These are phyloP conservation scores for Phaseolus coccineus DNA, from an alignment of 331 rosid genomes.

Conservation along the genomic window DNA sequence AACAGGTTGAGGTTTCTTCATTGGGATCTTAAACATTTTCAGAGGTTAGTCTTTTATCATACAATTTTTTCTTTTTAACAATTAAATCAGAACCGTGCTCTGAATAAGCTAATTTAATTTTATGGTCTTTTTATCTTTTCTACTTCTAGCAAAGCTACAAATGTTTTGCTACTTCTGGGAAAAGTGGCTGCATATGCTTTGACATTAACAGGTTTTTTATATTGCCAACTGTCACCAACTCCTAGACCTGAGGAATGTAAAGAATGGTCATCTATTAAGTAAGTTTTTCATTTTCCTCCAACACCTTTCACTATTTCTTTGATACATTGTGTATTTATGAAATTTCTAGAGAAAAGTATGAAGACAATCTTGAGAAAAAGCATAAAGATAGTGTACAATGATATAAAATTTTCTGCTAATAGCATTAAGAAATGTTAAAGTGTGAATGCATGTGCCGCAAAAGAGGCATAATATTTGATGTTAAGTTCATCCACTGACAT, in stretches of 20 bases:
- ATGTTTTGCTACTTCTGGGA: constrained; percentile 70
- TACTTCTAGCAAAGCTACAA: constrained; percentile 66
- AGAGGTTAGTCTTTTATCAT: constrained; percentile 27
- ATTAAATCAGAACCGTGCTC: not conserved
- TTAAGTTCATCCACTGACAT: constrained; percentile 18
- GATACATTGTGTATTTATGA: not conserved
- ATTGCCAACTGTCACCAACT: constrained; percentile 61
- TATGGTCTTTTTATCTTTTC: constrained; percentile 39
- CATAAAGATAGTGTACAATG: not conserved
- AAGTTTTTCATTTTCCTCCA: constrained; percentile 38
- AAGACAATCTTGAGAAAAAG: constrained; percentile 14
- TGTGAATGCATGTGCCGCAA: not conserved
- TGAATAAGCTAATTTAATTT: constrained; percentile 39
- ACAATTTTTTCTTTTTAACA: not conserved
- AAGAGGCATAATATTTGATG: constrained; percentile 13
- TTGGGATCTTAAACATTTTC: constrained; percentile 77
- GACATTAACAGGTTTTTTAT: constrained; percentile 68
- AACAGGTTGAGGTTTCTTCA: constrained; percentile 71
- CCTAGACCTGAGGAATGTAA: constrained; percentile 44
- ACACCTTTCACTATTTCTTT: constrained; percentile 5
- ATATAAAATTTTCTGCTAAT: constrained; percentile 7
- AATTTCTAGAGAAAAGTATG: not conserved
- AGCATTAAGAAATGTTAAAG: not conserved
- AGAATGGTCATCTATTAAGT: constrained; percentile 38
- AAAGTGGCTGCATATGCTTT: constrained; percentile 70